phyloP scores from a whole-genome alignment of 2,329 filamentous ascomycete species.

The Colletotrichum australisinense region DNA sequence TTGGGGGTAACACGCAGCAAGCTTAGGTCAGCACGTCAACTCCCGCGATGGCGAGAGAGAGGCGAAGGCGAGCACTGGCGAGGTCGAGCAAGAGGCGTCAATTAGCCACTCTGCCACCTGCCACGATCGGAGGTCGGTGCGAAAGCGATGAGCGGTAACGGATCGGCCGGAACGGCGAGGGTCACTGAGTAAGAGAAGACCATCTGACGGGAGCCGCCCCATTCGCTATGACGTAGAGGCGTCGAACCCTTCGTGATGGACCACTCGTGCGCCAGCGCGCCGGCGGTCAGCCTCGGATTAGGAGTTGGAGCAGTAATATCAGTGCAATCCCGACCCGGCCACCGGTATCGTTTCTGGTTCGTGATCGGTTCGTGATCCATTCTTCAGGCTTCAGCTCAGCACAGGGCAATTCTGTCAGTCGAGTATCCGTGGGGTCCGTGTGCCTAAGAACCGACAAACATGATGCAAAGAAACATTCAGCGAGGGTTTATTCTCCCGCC shows the following conservation, averaged over 20 bases:
- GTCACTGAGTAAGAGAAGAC: conserved; percentile 30
- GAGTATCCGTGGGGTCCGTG: conserved; percentile 13
- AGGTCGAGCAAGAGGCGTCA: conserved; percentile 8
- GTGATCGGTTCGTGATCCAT: conserved; percentile 16
- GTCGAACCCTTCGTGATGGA: conserved; percentile 11
- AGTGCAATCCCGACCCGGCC: conserved; percentile 26
- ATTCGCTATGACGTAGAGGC: conserved; percentile 29
- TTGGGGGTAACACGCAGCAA: conserved; percentile 7
- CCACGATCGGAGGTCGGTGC: conserved; percentile 17
- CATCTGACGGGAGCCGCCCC: conserved; percentile 10
- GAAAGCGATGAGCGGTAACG: conserved; percentile 22
- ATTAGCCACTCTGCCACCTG: conserved; percentile 16
- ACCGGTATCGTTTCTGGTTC: conserved; percentile 1
- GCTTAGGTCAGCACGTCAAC: conserved; percentile 19
- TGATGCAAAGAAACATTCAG: neutral
- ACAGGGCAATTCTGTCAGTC: conserved; percentile 16
- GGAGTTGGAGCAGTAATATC: conserved; percentile 7
- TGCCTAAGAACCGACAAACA: conserved; percentile 6
- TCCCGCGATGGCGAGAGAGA: conserved; percentile 17
- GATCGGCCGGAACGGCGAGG: conserved; percentile 31
- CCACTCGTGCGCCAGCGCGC: neutral
- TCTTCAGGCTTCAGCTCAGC: conserved; percentile 12
- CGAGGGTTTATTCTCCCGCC: conserved; percentile 21
- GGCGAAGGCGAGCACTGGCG: neutral
- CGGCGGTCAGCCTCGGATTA: conserved; percentile 18